These are phyloP conservation scores for Saturnispora kantuleensis DNA, from an alignment of 805 yeast species.

Conservation along the genomic window DNA sequence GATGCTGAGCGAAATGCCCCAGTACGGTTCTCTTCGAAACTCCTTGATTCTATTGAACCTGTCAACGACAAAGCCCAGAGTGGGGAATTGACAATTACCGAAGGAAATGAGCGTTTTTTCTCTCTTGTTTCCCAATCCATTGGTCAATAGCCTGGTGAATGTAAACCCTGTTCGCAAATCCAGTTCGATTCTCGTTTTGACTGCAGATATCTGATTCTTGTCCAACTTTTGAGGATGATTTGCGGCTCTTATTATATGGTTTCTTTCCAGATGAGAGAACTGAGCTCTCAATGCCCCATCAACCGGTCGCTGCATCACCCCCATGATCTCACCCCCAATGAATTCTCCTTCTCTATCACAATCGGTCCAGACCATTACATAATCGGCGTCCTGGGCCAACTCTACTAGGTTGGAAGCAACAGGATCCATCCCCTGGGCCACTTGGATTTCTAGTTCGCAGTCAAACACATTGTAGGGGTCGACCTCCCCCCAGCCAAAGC, in stretches of 20 bases:
- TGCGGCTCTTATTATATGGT: conserved; percentile 71
- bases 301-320: conserved; percentile 48
- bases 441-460: conserved; percentile 37
- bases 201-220: conserved; percentile 69
- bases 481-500: conserved; percentile 57
- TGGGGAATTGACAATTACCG: conserved; percentile 95
- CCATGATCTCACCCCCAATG: conserved; percentile 74
- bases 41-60: conserved; percentile 64
- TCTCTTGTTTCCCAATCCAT: conserved; percentile 22
- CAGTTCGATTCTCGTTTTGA: conserved; percentile 72
- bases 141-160: conserved; percentile 72
- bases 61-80: conserved; percentile 93
- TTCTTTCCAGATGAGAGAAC: conserved; percentile 77
- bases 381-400: conserved; percentile 52
- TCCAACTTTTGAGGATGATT: conserved; percentile 54
- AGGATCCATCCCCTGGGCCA: conserved; percentile 27
- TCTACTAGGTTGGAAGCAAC: conserved; percentile 56
- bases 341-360: conserved; percentile 96
- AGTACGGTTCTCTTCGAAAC: conserved; percentile 71
- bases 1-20: conserved; percentile 39
- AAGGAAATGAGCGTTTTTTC: conserved; percentile 44
- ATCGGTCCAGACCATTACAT: conserved; percentile 94
- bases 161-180: conserved; percentile 86
- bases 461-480: conserved; percentile 57
- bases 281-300: conserved; percentile 60